phyloP scores from a whole-genome alignment of 371 early-diverging fungal species.

The Syncephalastrum sp. region DNA sequence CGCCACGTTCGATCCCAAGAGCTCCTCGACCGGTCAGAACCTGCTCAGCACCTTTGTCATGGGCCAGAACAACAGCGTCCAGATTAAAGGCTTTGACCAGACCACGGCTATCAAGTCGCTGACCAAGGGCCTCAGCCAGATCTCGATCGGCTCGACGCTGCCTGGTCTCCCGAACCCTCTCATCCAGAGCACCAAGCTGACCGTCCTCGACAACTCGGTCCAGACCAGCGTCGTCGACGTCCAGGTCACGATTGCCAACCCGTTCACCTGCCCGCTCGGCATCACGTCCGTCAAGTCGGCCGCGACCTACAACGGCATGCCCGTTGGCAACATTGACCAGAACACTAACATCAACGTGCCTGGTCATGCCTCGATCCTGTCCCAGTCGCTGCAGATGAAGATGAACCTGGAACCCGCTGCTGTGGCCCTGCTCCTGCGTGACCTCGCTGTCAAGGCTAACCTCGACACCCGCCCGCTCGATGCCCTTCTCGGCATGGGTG shows the following conservation, averaged over 20 bases:
- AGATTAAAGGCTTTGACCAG: conserved; percentile 40
- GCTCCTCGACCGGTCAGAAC: conserved; percentile 43
- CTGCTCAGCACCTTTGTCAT: conserved; percentile 51
- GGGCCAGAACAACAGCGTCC: conserved; percentile 46
- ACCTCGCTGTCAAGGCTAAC: conserved; percentile 43
- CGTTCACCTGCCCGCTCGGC: conserved; percentile 49
- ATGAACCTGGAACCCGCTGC: conserved; percentile 45
- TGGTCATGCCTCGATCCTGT: conserved; percentile 33
- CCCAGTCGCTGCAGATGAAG: conserved; percentile 28
- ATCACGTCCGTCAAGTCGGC: conserved; percentile 46
- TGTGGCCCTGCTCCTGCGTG: conserved; percentile 41
- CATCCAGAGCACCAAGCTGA: conserved; percentile 42
- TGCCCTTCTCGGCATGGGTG: conserved; percentile 44
- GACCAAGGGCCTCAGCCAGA: conserved; percentile 38
- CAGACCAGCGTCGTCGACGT: conserved; percentile 41
- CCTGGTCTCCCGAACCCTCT: conserved; percentile 47
- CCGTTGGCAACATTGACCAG: conserved; percentile 51
- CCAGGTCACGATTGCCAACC: conserved; percentile 51
- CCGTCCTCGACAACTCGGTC: conserved; percentile 41
- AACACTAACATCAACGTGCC: conserved; percentile 37
- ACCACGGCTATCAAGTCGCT: conserved; percentile 50
- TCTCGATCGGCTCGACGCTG: conserved; percentile 42
- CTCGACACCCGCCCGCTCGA: conserved; percentile 46
- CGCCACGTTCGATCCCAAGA: conserved; percentile 48
- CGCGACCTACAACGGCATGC: conserved; percentile 45